Conservation (phyloP, 208 protist species). For the Leishmania lainsoni region DNA sequence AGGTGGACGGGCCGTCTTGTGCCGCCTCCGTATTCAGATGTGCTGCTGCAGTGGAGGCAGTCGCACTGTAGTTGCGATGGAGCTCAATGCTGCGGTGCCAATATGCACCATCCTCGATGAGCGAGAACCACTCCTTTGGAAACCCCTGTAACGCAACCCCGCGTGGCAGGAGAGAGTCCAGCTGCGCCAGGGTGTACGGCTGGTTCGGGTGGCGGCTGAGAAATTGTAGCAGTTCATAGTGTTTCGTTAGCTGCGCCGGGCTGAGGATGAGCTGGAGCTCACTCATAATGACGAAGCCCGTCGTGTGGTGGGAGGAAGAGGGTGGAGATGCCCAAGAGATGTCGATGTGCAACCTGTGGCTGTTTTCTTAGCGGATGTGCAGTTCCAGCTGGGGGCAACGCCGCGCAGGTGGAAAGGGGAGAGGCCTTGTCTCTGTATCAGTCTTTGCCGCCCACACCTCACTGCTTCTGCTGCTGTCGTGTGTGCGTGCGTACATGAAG, state of each 20-base stretch:
- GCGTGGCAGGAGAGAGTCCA: conserved; percentile 82
- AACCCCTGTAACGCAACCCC: conserved; percentile 82
- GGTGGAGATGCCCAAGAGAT: not conserved
- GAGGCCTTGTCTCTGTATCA: not conserved
- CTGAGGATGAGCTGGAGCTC: conserved; percentile 72
- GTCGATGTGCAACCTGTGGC: not conserved
- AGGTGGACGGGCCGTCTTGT: not conserved
- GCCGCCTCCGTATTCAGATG: not conserved
- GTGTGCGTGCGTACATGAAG: not conserved
- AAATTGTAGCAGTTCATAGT: conserved; percentile 87
- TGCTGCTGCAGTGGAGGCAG: not conserved
- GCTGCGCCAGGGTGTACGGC: conserved; percentile 69
- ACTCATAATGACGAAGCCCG: conserved; percentile 50
- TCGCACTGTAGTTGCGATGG: conserved; percentile 10
- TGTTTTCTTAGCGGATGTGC: not conserved
- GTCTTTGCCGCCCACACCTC: not conserved
- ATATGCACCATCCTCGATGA: conserved; percentile 53
- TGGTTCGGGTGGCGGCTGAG: conserved; percentile 70
- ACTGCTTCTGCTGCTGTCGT: not conserved
- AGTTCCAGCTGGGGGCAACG: not conserved
- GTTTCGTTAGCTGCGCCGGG: conserved; percentile 73
- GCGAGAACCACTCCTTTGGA: conserved; percentile 67
- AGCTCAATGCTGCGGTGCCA: conserved; percentile 79
- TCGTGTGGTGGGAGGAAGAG: not conserved
- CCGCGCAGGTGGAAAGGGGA: conserved; percentile 8